Evolutionary conservation across 2,329 filamentous ascomycete species (phyloP).

Genomic region (Ceratocystis albifundus): DNA sequence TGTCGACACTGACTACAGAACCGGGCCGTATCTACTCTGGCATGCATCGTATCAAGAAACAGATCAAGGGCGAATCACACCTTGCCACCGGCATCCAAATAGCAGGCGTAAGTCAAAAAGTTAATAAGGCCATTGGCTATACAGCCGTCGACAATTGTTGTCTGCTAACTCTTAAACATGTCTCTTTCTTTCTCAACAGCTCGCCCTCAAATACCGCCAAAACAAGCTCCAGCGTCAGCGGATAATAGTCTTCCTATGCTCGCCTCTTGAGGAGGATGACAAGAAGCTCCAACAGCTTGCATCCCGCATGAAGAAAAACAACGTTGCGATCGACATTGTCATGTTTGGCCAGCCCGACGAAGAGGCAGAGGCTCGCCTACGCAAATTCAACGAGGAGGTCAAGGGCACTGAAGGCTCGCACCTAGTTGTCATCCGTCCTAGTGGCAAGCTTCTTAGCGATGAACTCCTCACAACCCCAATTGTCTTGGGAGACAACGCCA

Average conservation of each 20-base stretch:
- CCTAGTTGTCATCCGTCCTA: slow-evolving; percentile 80
- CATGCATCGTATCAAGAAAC: slow-evolving; percentile 74
- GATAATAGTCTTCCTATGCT: slow-evolving; percentile 95
- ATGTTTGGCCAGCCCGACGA: slow-evolving; percentile 89
- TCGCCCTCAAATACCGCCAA: slow-evolving; percentile 93
- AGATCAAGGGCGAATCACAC: slow-evolving; percentile 81
- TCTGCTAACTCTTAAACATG: slow-evolving; percentile 25
- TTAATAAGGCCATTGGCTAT: neutral
- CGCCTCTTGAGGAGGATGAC: slow-evolving; percentile 77
- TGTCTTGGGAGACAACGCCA: slow-evolving; percentile 61
- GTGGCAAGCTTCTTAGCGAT: slow-evolving; percentile 84
- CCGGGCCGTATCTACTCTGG: slow-evolving; percentile 91
- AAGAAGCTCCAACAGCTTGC: slow-evolving; percentile 80
- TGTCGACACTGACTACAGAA: slow-evolving; percentile 91
- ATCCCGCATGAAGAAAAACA: slow-evolving; percentile 98
- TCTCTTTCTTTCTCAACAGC: slow-evolving; percentile 39
- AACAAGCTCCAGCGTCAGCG: slow-evolving; percentile 95
- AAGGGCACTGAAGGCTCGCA: slow-evolving; percentile 86
- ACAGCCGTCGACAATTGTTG: slow-evolving; percentile 19
- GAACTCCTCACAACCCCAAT: slow-evolving; percentile 84
- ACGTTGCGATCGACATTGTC: slow-evolving; percentile 86
- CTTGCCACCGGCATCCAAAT: slow-evolving; percentile 92
- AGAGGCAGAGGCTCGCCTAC: slow-evolving; percentile 81
- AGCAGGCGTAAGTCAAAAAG: slow-evolving; percentile 58
- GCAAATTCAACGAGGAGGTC: slow-evolving; percentile 85